Evolutionary conservation across 1,284 basidiomycete species (phyloP).

Genomic region (Takashimella tepidaria): DNA sequence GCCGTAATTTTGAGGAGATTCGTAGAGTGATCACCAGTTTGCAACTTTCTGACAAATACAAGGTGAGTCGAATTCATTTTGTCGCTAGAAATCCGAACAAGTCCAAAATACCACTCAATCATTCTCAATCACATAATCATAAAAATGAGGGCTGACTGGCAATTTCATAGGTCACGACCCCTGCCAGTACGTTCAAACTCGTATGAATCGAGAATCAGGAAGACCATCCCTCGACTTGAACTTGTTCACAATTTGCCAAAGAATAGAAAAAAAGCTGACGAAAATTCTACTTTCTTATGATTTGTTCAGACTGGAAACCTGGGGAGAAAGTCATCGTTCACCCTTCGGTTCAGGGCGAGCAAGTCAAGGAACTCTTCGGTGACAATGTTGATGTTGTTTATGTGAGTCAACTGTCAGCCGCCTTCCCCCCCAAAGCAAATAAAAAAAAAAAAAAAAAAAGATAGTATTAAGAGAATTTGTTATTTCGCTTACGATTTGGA

Average conservation of each 20-base stretch:
- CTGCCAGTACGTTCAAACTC: conserved; percentile 13
- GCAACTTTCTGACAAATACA: conserved; percentile 87
- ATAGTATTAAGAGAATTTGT: too few relatives aligned
- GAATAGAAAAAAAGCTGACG: too few relatives aligned
- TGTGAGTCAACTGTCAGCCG: too few relatives aligned
- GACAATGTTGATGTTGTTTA: conserved; percentile 50
- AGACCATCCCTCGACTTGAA: not conserved
- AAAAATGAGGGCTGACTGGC: too few relatives aligned
- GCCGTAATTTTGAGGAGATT: conserved; percentile 68
- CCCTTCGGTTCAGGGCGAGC: conserved; percentile 75
- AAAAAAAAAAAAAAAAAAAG: too few relatives aligned
- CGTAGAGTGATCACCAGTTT: conserved; percentile 79
- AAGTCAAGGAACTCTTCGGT: conserved; percentile 67
- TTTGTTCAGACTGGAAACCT: conserved; percentile 75
- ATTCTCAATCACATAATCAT: too few relatives aligned
- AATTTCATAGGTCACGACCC: conserved; percentile 18
- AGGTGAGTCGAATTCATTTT: conserved; percentile 29
- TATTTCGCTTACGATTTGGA: not conserved
- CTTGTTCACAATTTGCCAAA: not conserved
- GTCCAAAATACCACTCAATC: too few relatives aligned
- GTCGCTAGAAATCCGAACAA: too few relatives aligned
- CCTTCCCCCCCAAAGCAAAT: too few relatives aligned
- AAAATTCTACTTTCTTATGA: too few relatives aligned
- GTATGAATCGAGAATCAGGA: too few relatives aligned
- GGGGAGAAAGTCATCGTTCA: conserved; percentile 95